Conservation (phyloP, 352 stramenopile genomes). For the Phytophthora quininea region DNA sequence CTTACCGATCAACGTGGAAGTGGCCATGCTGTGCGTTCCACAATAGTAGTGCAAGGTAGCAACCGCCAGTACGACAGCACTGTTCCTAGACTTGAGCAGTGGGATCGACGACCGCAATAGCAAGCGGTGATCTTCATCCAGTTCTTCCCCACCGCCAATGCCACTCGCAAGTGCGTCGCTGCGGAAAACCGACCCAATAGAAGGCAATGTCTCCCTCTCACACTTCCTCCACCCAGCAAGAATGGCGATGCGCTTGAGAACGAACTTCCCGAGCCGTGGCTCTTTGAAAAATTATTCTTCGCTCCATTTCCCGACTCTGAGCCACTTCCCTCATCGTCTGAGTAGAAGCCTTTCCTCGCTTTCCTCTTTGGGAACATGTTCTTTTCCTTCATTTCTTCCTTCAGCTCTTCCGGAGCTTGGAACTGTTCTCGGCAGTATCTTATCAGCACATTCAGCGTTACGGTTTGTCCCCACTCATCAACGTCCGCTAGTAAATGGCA, state of each 20-base stretch:
- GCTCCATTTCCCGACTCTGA: conserved; percentile 73
- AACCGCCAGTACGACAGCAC: conserved; percentile 96
- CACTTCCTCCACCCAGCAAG: conserved; percentile 34
- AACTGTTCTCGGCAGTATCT: conserved; percentile 98
- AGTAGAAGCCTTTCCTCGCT: conserved; percentile 95
- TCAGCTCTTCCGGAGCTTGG: conserved; percentile 75
- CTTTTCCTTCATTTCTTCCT: conserved; percentile 52
- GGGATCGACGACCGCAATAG: conserved; percentile 95
- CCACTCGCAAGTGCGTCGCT: conserved; percentile 71
- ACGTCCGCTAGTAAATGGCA: conserved; percentile 98
- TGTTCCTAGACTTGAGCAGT: conserved; percentile 97
- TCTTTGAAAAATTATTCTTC: conserved; percentile 26
- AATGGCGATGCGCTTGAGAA: conserved; percentile 52
- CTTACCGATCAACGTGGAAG: conserved; percentile 93
- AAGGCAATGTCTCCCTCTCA: conserved; percentile 60
- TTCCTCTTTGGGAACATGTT: conserved; percentile 70
- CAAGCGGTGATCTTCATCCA: conserved; percentile 96
- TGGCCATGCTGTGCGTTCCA: conserved; percentile 87
- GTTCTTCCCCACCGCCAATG: conserved; percentile 76
- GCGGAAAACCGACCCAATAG: conserved; percentile 78
- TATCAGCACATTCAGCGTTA: conserved; percentile 93
- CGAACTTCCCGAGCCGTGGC: conserved; percentile 20
- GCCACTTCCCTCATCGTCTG: conserved; percentile 94
- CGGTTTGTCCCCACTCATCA: conserved; percentile 98
- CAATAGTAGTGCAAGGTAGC: conserved; percentile 98